Conservation (phyloP, 176 grass and related monocot species). For the Oryza meridionalis region DNA sequence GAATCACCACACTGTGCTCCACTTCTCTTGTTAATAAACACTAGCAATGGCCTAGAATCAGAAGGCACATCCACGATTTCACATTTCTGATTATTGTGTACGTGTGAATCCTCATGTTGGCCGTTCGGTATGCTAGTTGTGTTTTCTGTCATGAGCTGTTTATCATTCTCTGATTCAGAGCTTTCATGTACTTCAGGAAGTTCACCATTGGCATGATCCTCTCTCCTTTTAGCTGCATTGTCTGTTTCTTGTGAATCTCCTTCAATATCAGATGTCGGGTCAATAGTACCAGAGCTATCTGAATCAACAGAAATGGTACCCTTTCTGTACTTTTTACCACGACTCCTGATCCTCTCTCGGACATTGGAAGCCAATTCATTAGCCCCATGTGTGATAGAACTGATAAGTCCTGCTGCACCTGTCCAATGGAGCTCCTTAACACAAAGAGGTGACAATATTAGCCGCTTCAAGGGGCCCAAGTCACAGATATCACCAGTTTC, state of each 20-base stretch:
- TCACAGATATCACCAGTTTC: constrained; percentile 86
- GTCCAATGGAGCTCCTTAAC: constrained; percentile 69
- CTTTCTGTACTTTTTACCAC: constrained; percentile 62
- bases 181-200: constrained; percentile 38
- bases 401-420: constrained; percentile 61
- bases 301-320: constrained; percentile 37
- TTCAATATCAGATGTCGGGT: constrained; percentile 43
- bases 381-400: constrained; percentile 75
- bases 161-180: constrained; percentile 43
- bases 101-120: constrained; percentile 42
- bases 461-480: constrained; percentile 69
- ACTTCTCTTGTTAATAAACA: constrained; percentile 95
- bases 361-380: constrained; percentile 83
- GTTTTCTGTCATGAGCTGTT: constrained; percentile 31
- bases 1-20: constrained; percentile 74
- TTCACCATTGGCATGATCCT: constrained; percentile 43
- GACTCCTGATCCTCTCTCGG: constrained; percentile 61
- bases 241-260: constrained; percentile 50
- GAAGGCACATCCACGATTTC: constrained; percentile 65
- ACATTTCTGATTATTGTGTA: constrained; percentile 63
- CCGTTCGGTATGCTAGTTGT: constrained; percentile 31
- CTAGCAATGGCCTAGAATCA: constrained; percentile 79
- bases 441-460: constrained; percentile 80
- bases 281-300: constrained; percentile 44
- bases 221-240: constrained; percentile 28